Evolutionary conservation across 306 rosid species (phyloP).

Genomic region (Dicorynia guianensis): DNA sequence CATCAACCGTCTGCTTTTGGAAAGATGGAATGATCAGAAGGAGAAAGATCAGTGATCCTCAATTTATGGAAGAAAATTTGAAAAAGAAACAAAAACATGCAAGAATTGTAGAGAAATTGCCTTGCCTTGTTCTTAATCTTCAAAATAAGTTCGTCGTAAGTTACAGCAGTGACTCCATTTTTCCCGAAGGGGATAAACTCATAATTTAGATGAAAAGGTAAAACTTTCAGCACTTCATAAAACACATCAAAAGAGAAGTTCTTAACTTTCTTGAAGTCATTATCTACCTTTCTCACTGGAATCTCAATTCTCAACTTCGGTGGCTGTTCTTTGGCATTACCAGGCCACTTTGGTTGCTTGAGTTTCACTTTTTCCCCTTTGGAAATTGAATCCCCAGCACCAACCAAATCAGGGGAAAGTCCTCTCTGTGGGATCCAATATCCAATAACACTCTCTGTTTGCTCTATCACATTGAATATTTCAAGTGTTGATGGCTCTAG

Average conservation of each 20-base stretch:
- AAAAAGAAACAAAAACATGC: background rate
- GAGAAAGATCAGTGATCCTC: background rate
- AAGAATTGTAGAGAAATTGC: too few species aligned
- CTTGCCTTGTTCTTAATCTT: too few species aligned
- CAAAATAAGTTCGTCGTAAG: slow-evolving; percentile 21
- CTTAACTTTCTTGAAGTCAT: slow-evolving; percentile 24
- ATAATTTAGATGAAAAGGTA: slow-evolving; percentile 35
- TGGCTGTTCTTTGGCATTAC: slow-evolving; percentile 16
- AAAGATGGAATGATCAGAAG: background rate
- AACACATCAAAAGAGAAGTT: slow-evolving; percentile 41
- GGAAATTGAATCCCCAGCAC: background rate
- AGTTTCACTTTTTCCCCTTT: slow-evolving; percentile 8
- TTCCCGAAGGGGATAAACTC: slow-evolving; percentile 15
- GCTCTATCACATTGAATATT: slow-evolving; percentile 43
- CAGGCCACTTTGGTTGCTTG: slow-evolving; percentile 48
- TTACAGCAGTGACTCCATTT: slow-evolving; percentile 21
- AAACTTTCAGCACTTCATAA: background rate
- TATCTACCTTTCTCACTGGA: slow-evolving; percentile 32
- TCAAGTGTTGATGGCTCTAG: slow-evolving; percentile 39
- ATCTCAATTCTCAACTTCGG: slow-evolving; percentile 47
- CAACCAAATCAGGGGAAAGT: background rate
- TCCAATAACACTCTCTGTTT: slow-evolving; percentile 43
- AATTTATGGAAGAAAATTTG: slow-evolving; percentile 14
- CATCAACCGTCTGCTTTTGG: slow-evolving; percentile 40
- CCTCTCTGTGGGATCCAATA: slow-evolving; percentile 37